A percentile compares a stretch with the other conserved stretches of the same genome.
phyloP scores from a whole-genome alignment of 129 eudicot genomes.

The Tagetes patula region DNA sequence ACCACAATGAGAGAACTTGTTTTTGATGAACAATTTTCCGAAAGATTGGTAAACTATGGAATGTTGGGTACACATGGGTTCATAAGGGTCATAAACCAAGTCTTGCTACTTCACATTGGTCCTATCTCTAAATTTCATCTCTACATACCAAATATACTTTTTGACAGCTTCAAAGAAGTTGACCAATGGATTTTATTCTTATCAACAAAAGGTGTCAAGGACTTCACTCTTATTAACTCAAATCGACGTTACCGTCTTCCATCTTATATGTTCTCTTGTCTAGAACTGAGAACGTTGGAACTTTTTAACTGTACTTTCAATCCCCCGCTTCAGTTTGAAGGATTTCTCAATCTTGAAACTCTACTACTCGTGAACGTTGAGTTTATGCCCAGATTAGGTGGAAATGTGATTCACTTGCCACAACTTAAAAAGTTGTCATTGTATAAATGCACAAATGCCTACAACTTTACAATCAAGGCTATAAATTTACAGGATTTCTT shows the following conservation, averaged over 20 bases:
- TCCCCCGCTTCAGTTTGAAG: conserved; percentile 12
- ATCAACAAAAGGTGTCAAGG: conserved; percentile 24
- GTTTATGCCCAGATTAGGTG: not conserved
- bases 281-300: conserved; percentile 2
- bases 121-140: conserved; percentile 1
- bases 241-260: not conserved
- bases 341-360: conserved; percentile 10
- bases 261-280: conserved; percentile 6
- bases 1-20: conserved; percentile 2
- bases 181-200: conserved; percentile 29
- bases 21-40: conserved; percentile 2
- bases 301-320: not conserved
- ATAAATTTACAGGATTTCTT: not conserved
- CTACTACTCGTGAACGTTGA: not conserved
- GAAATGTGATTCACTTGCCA: conserved; percentile 15
- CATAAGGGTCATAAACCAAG: conserved; percentile 22
- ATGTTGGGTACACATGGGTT: conserved; percentile 5
- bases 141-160: conserved; percentile 14
- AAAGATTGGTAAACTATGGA: not conserved
- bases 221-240: not conserved
- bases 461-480: conserved; percentile 18
- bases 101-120: conserved; percentile 20
- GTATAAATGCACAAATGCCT: not conserved
- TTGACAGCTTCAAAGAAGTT: conserved; percentile 27
- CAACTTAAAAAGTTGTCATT: not conserved